phyloP scores from a whole-genome alignment of 1,139 yeast genomes.

The Geotrichum australiense region DNA sequence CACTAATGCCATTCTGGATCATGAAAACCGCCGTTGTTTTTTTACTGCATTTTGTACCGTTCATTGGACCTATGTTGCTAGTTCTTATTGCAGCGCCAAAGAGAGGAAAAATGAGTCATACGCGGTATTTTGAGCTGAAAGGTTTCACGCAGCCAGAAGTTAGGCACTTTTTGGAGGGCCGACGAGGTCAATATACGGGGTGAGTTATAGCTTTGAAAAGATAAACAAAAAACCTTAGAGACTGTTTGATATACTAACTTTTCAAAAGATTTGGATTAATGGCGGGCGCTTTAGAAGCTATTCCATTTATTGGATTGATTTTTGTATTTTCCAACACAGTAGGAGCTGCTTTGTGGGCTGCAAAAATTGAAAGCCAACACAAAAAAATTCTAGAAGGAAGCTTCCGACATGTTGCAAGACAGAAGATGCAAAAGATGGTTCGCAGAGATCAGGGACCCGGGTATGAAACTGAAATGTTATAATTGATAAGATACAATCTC shows the following conservation, averaged over 20 bases:
- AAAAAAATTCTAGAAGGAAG: constrained; percentile 11
- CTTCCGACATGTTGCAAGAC: constrained; percentile 13
- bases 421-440: constrained; percentile 12
- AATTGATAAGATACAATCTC: neutral
- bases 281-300: constrained; percentile 50
- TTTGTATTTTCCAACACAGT: constrained; percentile 60
- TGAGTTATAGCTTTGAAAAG: constrained; percentile 2
- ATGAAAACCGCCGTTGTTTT: constrained; percentile 34
- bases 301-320: constrained; percentile 54
- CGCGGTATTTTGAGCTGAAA: constrained; percentile 55
- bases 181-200: constrained; percentile 34
- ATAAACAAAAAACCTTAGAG: neutral
- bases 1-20: constrained; percentile 34
- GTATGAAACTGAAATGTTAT: constrained; percentile 5
- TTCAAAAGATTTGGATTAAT: constrained; percentile 47
- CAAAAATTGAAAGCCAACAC: constrained; percentile 25
- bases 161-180: constrained; percentile 27
- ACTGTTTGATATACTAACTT: constrained; percentile 5
- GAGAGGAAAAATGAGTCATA: constrained; percentile 50
- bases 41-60: constrained; percentile 48
- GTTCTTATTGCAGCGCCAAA: constrained; percentile 52
- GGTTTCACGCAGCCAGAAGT: constrained; percentile 43
- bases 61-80: constrained; percentile 53
- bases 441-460: constrained; percentile 12
- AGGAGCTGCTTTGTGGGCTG: constrained; percentile 72